Evolutionary conservation across 2,329 filamentous ascomycete species (phyloP).

Genomic region (Arthrinium puccinioides): DNA sequence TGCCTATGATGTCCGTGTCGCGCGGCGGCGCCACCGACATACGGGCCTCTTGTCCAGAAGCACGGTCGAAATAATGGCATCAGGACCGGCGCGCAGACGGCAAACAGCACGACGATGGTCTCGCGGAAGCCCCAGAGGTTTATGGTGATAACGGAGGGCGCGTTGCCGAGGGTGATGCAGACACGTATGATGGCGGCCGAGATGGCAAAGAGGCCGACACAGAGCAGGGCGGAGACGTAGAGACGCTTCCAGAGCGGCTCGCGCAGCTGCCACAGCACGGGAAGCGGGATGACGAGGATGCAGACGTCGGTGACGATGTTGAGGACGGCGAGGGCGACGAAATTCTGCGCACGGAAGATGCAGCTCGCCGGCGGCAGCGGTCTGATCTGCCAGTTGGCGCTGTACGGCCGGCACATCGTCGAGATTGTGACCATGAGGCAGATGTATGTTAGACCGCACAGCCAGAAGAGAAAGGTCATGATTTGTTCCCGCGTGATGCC

Average conservation of each 20-base stretch:
- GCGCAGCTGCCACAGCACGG: conserved; percentile 16
- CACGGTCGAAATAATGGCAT: conserved; percentile 17
- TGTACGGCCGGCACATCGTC: conserved; percentile 10
- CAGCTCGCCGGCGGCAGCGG: conserved; percentile 12
- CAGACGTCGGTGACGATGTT: conserved; percentile 17
- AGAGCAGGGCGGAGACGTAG: conserved; percentile 17
- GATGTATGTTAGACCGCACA: conserved; percentile 12
- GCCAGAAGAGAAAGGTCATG: conserved; percentile 10
- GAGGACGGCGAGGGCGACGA: conserved; percentile 13
- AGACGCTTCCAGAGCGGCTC: conserved; percentile 8
- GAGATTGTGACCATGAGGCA: conserved; percentile 9
- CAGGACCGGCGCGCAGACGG: conserved; percentile 26
- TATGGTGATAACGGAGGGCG: conserved; percentile 22
- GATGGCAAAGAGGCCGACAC: conserved; percentile 27
- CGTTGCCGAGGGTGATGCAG: conserved; percentile 18
- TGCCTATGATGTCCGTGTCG: too few species aligned
- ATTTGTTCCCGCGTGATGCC: conserved; percentile 8
- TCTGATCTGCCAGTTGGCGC: conserved; percentile 17
- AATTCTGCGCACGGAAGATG: conserved; percentile 13
- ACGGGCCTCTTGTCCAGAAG: conserved; percentile 16
- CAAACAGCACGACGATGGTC: conserved; percentile 25
- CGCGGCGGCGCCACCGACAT: too few species aligned
- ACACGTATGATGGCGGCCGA: conserved; percentile 24
- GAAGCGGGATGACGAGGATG: conserved; percentile 17
- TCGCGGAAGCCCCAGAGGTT: conserved; percentile 28